Evolutionary conservation across 495 filamentous ascomycete species (phyloP), one percentile per base, ranked within the genome.

Genomic region (Diplogelasinospora grovesii): DNA sequence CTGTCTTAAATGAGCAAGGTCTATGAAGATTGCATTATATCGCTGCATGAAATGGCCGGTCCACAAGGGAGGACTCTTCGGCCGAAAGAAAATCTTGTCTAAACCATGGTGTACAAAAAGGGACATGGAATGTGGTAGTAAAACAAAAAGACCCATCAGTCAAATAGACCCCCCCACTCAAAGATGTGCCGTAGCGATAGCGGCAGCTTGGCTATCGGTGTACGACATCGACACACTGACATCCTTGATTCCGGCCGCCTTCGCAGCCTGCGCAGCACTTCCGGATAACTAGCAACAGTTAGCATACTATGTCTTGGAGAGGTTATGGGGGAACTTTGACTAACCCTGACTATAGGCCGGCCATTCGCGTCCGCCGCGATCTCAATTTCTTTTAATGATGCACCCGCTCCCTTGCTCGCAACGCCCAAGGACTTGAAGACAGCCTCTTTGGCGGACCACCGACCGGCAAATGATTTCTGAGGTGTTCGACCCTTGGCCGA

Each of bases 351-450:
- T 43, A 74, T 64, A 1, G 92, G 92, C 26, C 80, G 86, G 20
- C 93, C 92, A 18, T 77, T 84, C 36, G 82, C 76, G 55, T 90
- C 83, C 45, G 74, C 79, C 25, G 72, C 61, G 45, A 99, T 89
- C 72, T 99, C 92, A 66, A 99, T 97, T 10, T 96, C 90, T 69
- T 82, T 89, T 67, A 99, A 52, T 13, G 84, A 74, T 36, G 92
- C 89, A 45, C 93, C 92, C 9, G 82, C 89, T 39, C 92, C 92
- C 63, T 84, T 81, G 58, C 86, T 77, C 49, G 73, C 61, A n/a
- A 95, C 86, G 27, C 87, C 86, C n/a, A 99, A 67, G 9, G 85
- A 83, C 74, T 99, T 99, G 70, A 99, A 99, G 4, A 99, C 88
- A 4, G 90, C 92, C 69, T 99, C 92, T 66, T 99, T 99, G 3